Conservation (phyloP, 306 rosid species). For the Pueraria montana region DNA sequence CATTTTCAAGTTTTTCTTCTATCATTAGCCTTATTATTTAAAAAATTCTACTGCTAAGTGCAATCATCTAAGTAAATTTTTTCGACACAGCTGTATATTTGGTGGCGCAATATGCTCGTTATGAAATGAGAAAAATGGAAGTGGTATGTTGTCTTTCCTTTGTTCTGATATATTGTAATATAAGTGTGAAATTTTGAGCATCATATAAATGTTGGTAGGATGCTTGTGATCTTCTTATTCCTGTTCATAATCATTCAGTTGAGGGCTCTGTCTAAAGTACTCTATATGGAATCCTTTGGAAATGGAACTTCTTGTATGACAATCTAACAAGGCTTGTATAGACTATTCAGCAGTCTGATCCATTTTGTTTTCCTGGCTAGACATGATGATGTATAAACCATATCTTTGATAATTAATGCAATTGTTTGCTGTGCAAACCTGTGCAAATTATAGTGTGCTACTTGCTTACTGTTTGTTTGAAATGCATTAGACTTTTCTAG, state of each 20-base stretch:
- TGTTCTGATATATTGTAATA: slow-evolving; percentile 15
- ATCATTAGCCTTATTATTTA: slow-evolving; percentile 12
- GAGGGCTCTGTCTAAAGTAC: slow-evolving; percentile 26
- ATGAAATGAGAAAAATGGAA: slow-evolving; percentile 85
- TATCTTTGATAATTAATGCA: slow-evolving; percentile 9
- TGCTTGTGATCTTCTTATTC: slow-evolving; percentile 25
- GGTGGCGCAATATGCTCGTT: slow-evolving; percentile 92
- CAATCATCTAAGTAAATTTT: slow-evolving; percentile 29
- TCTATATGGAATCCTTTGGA: not conserved
- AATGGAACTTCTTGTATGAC: slow-evolving; percentile 19
- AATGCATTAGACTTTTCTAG: not conserved
- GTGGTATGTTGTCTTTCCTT: slow-evolving; percentile 56
- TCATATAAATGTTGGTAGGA: slow-evolving; percentile 2
- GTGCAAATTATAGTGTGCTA: not conserved
- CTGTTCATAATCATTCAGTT: slow-evolving; percentile 6
- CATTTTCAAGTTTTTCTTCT: slow-evolving; percentile 10
- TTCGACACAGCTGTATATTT: slow-evolving; percentile 78
- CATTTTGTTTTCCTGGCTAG: slow-evolving; percentile 16
- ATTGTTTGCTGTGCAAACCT: slow-evolving; percentile 22
- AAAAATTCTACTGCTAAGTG: too few relatives aligned
- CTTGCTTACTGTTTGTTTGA: slow-evolving; percentile 20
- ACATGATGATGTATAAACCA: slow-evolving; percentile 13
- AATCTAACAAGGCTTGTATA: not conserved
- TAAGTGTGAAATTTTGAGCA: not conserved
- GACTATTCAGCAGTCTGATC: slow-evolving; percentile 2